Base-by-base conservation (phyloP, 441 rosid species). In the Croton setiger region DNA sequence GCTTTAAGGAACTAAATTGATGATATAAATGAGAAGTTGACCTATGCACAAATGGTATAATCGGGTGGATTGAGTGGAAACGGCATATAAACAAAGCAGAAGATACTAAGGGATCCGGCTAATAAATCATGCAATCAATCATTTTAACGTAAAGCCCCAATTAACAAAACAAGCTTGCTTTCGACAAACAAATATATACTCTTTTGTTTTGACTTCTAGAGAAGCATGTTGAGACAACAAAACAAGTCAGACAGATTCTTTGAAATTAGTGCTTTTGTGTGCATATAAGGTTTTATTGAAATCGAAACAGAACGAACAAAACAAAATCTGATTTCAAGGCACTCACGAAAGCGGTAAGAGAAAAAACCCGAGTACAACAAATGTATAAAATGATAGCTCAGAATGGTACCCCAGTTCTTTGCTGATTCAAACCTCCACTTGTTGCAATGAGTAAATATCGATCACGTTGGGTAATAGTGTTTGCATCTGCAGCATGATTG, bases 361-460 rank as follows among this genome's bases (percentile, higher is more conserved):
- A 37, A 7, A 20, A 37, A 15, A 3, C 7, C 4, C n/a, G 0
- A 39, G 14, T 49, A 44, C 51, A 20, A 14, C 48, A 43, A 18
- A 9, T 10, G 56, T 3, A 57, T n/a, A 35, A 63, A 56, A 33
- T 47, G 15, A 33, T 21, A 66, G n/a, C 66, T 55, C 45, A 72
- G 63, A 69, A 74, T 78, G 68, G 72, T 80, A 90, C 98, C 83
- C 98, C 98, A 41, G 96, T 92, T 72, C 98, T 81, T 68, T 92
- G 96, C 78, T 92, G 98, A 81, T 92, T 92, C 82, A 92, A 85
- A 48, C 98, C 98, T 76, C 98, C 98, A 67, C 96, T 93, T 4
- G 98, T 86, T 20, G 88, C 92, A 54, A 93, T 87, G 15, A 82
- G 81, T 84, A 93, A 70, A 82, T 85, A 93, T 5, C 97, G 82